Base-by-base conservation (phyloP, 176 grass and related monocot genomes). In the Phyllostachys edulis region DNA sequence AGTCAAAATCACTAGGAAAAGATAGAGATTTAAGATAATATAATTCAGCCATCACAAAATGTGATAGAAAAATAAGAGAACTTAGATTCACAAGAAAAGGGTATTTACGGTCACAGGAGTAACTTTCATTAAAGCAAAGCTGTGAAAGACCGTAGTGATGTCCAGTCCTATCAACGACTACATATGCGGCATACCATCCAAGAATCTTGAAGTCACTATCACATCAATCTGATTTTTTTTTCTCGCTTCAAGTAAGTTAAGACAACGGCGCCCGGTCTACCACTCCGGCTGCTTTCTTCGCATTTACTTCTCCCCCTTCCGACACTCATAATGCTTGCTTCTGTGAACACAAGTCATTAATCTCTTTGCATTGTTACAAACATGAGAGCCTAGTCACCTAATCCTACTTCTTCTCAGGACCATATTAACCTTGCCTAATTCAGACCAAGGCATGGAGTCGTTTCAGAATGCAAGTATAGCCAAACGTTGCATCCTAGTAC, bases 171-270 rank as follows among this genome's bases (percentile, higher is more conserved):
- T 55, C 34, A 34, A 42, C 34, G 18, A 7, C 45, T 9, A 56
- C 21, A 14, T 18, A 34, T 52, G 56, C 34, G 32, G 4, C 51
- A 47, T 34, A 69, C 27, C 62, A 65, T 68, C 27, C 15, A 3
- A 27, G 79, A n/a, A 76, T 82, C 73, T 77, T 86, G 65, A 14
- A 50, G 62, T 78, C 57, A 15, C 37, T 90, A 42, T 82, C 51
- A 81, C n/a, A 34, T 62, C 60, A 42, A 40, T 73, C 67, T 77
- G 39, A 7, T 40, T 67, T 60, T 5, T 77, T 11, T 76, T 3
- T 82, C 54, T 77, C 24, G 46, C 86, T 47, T 86, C 57, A 82
- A 67, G 73, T 40, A 82, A 86, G 29, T 80, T 77, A 26, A 54
- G 77, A 82, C 63, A 69, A 81, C 24, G 55, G 24, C 63, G 52